Percentiles rank a stretch among this genome's conserved stretches.
Conservation (phyloP, 352 stramenopile genomes). For the Globisporangium polare region DNA sequence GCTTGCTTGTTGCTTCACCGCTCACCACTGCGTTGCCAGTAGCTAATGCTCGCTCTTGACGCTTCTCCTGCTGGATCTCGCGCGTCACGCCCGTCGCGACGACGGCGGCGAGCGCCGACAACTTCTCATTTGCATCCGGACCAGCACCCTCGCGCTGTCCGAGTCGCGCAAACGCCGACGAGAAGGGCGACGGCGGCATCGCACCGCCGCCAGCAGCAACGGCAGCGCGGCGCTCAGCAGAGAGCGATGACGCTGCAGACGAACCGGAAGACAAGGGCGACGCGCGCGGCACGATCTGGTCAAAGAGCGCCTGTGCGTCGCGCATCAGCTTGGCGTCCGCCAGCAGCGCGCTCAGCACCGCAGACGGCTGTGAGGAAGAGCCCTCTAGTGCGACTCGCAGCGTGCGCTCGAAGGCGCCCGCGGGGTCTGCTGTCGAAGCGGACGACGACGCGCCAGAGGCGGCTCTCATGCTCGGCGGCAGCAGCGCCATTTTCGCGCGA, state of each 20-base stretch:
- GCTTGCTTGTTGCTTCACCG: slow-evolving; percentile 3
- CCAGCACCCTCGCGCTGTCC: slow-evolving; percentile 5
- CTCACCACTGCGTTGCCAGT: not conserved
- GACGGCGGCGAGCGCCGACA: slow-evolving; percentile 46
- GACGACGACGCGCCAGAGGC: not conserved
- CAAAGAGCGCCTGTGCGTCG: slow-evolving; percentile 33
- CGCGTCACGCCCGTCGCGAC: slow-evolving; percentile 37
- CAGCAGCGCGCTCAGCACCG: slow-evolving; percentile 1
- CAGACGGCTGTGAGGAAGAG: not conserved
- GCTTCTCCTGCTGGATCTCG: slow-evolving; percentile 31
- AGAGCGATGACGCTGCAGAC: not conserved
- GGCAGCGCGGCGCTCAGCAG: not conserved
- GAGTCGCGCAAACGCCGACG: not conserved
- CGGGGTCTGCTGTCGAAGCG: not conserved
- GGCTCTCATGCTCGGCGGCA: not conserved
- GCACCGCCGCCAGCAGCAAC: not conserved
- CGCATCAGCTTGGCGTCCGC: slow-evolving; percentile 24
- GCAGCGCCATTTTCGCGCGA: slow-evolving; percentile 13
- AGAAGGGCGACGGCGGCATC: slow-evolving; percentile 10
- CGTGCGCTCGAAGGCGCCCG: slow-evolving; percentile 4
- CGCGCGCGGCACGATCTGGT: slow-evolving; percentile 29
- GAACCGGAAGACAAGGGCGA: slow-evolving; percentile 1
- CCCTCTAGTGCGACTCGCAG: not conserved
- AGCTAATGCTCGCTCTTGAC: slow-evolving; percentile 3
- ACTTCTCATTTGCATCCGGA: slow-evolving; percentile 20